These are phyloP conservation scores for Aspergillaceae sp. DNA, from an alignment of 2,329 filamentous ascomycete species.

Conservation along the genomic window DNA sequence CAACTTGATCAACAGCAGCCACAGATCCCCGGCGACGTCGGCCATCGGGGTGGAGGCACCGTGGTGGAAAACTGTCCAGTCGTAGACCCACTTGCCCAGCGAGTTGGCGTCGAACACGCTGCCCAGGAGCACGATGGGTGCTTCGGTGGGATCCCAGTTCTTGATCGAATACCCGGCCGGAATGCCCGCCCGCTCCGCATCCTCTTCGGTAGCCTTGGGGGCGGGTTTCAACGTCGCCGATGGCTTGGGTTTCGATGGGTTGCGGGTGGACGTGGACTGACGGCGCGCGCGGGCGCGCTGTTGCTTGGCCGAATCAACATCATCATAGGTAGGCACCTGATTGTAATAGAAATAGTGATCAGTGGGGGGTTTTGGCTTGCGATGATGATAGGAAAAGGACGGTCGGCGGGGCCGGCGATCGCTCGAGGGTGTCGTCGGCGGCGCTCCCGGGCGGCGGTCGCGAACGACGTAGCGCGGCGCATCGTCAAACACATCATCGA, in stretches of 20 bases:
- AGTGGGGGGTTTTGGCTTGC: constrained; percentile 38
- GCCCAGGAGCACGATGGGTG: constrained; percentile 86
- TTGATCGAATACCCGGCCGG: constrained; percentile 88
- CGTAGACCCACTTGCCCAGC: constrained; percentile 97
- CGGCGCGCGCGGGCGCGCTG: constrained; percentile 43
- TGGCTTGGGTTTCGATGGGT: constrained; percentile 36
- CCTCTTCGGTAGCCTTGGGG: constrained; percentile 55
- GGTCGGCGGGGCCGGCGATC: constrained; percentile 14
- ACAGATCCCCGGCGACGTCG: constrained; percentile 87
- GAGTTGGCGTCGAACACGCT: constrained; percentile 97
- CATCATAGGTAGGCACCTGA: constrained; percentile 50
- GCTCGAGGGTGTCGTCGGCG: constrained; percentile 14
- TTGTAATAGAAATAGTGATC: constrained; percentile 45
- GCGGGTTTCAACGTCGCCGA: constrained; percentile 28
- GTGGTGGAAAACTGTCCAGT: constrained; percentile 93
- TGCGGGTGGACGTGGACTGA: constrained; percentile 45
- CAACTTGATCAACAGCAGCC: constrained; percentile 88
- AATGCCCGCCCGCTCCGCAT: constrained; percentile 58
- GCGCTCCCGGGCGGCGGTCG: constrained; percentile 31
- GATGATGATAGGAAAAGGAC: constrained; percentile 24
- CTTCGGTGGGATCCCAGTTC: constrained; percentile 94
- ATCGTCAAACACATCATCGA: constrained; percentile 48
- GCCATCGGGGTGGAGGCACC: constrained; percentile 74
- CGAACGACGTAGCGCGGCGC: constrained; percentile 38
- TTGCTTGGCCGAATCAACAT: constrained; percentile 39